Evolutionary conservation across 192 early-diverging fungal species (phyloP).

Genomic region (Haplosporangium gracile): DNA sequence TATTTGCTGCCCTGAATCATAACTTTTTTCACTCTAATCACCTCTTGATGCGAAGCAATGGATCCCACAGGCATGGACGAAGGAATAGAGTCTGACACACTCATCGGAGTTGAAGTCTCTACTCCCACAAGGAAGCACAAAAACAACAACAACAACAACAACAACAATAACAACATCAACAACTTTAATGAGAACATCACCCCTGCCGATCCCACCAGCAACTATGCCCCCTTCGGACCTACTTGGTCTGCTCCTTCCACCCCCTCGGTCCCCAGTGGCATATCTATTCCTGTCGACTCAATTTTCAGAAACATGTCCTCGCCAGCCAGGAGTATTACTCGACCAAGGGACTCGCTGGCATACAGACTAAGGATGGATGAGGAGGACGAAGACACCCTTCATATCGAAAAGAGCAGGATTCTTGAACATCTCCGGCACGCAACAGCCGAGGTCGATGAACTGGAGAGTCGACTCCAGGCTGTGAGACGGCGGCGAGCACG

Average conservation of each 20-base stretch:
- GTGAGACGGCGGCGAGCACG: slow-evolving; percentile 28
- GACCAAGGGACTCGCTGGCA: not conserved
- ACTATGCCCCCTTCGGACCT: not conserved
- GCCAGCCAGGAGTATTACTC: not conserved
- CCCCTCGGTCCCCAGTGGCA: not conserved
- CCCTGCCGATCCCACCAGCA: not conserved
- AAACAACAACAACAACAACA: not conserved
- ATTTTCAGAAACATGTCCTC: not conserved
- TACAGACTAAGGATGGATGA: slow-evolving; percentile 4
- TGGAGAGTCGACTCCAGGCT: slow-evolving; percentile 37
- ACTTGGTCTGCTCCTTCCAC: not conserved
- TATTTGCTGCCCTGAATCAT: not conserved
- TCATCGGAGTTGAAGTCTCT: not conserved
- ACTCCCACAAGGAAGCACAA: not conserved
- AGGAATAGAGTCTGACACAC: not conserved
- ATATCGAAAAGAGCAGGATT: slow-evolving; percentile 43
- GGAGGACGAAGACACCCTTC: slow-evolving; percentile 8
- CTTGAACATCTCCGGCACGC: slow-evolving; percentile 35
- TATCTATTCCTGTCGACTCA: not conserved
- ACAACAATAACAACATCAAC: too few species aligned
- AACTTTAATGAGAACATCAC: not conserved
- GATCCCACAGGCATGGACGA: not conserved
- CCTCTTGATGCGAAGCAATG: slow-evolving; percentile 1
- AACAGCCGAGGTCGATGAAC: slow-evolving; percentile 29
- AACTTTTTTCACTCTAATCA: not conserved